Conservation (phyloP, 1,139 yeast genomes). For the Suhomyces bolitotheri region DNA sequence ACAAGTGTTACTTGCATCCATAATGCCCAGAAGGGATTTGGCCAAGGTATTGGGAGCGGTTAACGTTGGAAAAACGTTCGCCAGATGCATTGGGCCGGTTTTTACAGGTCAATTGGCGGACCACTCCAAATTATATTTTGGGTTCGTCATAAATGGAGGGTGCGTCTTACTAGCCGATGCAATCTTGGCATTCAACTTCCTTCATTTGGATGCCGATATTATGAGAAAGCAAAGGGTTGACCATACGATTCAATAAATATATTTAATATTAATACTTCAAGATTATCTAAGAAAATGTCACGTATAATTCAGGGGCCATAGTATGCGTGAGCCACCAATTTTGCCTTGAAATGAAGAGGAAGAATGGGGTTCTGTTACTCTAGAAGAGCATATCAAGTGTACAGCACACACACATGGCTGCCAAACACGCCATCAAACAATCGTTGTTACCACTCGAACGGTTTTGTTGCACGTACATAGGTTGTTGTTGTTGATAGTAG, state of each 20-base stretch:
- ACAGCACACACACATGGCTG: constrained; percentile 73
- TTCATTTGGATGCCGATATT: constrained; percentile 40
- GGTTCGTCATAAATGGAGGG: constrained; percentile 64
- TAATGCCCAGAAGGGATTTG: constrained; percentile 62
- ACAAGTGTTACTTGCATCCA: constrained; percentile 70
- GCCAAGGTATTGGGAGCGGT: constrained; percentile 83
- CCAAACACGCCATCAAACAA: constrained; percentile 70
- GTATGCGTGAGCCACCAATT: neutral
- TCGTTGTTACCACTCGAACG: constrained; percentile 39
- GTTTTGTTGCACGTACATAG: constrained; percentile 64
- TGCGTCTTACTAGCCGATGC: constrained; percentile 50
- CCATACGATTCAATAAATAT: constrained; percentile 1
- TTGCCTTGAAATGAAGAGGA: constrained; percentile 4
- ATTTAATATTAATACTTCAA: too few species aligned
- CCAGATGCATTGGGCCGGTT: constrained; percentile 78
- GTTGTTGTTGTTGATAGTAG: constrained; percentile 53
- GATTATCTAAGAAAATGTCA: too few species aligned
- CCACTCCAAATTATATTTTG: constrained; percentile 47
- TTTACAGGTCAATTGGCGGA: constrained; percentile 76
- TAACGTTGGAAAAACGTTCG: constrained; percentile 81
- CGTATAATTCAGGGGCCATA: constrained; percentile 1
- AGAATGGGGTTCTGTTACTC: too few species aligned
- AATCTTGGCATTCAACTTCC: constrained; percentile 42
- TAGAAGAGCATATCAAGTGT: constrained; percentile 67
- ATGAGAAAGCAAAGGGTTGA: constrained; percentile 24